phyloP scores from a whole-genome alignment of 2,329 filamentous ascomycete genomes.

The Pseudogymnoascus sp. region DNA sequence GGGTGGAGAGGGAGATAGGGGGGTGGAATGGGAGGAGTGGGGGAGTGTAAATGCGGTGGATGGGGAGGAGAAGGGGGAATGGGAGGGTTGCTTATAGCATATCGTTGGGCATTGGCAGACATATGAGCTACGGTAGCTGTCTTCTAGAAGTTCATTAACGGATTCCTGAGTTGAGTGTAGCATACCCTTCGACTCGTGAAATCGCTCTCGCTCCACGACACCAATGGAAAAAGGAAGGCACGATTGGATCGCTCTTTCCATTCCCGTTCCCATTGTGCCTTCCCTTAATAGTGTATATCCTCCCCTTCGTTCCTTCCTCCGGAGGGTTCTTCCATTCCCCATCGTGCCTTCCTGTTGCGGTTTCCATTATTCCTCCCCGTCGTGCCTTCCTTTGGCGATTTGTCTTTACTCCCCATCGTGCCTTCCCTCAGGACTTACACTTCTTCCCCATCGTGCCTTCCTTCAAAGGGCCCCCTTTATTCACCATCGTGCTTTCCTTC shows the following conservation, averaged over 20 bases:
- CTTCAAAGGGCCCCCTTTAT: neutral
- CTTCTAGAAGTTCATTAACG: neutral
- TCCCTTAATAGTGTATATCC: neutral
- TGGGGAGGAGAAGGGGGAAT: neutral
- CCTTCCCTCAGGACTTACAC: neutral
- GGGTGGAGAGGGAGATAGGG: constrained; percentile 23
- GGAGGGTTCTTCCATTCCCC: neutral
- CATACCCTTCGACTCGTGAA: neutral
- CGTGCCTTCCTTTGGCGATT: neutral
- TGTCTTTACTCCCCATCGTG: neutral
- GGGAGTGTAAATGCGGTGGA: neutral
- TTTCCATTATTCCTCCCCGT: neutral
- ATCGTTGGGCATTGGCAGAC: neutral
- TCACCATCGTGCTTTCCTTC: neutral
- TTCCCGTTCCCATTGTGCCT: neutral
- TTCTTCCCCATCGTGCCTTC: neutral
- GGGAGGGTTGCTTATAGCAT: neutral
- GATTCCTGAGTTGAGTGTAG: neutral
- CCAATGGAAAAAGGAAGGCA: neutral
- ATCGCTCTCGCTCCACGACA: neutral
- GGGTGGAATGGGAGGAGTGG: neutral
- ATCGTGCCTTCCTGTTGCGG: neutral
- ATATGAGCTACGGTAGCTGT: neutral
- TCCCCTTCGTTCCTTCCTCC: neutral
- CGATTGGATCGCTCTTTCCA: neutral